Conservation (phyloP, 2,329 filamentous ascomycete genomes). For the Davidsoniella eucalypti region DNA sequence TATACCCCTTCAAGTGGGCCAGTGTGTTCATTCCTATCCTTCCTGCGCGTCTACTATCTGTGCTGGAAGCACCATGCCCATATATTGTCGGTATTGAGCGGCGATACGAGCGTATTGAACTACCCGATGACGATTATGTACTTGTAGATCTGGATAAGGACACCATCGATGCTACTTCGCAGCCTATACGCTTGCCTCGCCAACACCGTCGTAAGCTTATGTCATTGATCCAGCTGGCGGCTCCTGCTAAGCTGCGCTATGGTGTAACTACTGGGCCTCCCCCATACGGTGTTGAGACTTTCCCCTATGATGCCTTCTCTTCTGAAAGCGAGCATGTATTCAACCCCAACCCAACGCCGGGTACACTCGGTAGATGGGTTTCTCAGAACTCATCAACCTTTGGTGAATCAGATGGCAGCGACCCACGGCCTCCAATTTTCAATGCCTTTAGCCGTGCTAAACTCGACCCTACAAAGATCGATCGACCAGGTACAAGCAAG, state of each 20-base stretch:
- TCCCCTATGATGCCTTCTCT: constrained; percentile 76
- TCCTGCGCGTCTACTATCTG: constrained; percentile 72
- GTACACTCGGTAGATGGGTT: constrained; percentile 70
- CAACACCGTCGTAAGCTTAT: constrained; percentile 82
- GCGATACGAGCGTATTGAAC: constrained; percentile 67
- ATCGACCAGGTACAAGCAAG: constrained; percentile 62
- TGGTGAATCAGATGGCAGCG: constrained; percentile 40
- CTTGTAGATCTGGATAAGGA: constrained; percentile 87
- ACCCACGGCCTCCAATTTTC: constrained; percentile 53
- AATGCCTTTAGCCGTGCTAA: constrained; percentile 78
- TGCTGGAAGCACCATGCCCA: constrained; percentile 84
- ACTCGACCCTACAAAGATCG: constrained; percentile 46
- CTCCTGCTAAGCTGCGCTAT: constrained; percentile 74
- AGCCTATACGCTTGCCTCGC: constrained; percentile 64
- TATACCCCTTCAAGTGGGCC: constrained; percentile 86
- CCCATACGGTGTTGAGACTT: constrained; percentile 83
- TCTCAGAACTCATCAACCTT: constrained; percentile 81
- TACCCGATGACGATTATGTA: constrained; percentile 92
- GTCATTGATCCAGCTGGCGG: constrained; percentile 74
- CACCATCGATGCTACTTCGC: constrained; percentile 67
- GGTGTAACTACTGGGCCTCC: constrained; percentile 81
- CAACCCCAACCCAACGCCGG: constrained; percentile 49
- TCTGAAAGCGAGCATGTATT: constrained; percentile 75
- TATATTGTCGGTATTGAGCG: constrained; percentile 95
- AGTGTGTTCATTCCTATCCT: constrained; percentile 89